phyloP scores from a whole-genome alignment of 345 rosid genomes.

The Punica granatum region DNA sequence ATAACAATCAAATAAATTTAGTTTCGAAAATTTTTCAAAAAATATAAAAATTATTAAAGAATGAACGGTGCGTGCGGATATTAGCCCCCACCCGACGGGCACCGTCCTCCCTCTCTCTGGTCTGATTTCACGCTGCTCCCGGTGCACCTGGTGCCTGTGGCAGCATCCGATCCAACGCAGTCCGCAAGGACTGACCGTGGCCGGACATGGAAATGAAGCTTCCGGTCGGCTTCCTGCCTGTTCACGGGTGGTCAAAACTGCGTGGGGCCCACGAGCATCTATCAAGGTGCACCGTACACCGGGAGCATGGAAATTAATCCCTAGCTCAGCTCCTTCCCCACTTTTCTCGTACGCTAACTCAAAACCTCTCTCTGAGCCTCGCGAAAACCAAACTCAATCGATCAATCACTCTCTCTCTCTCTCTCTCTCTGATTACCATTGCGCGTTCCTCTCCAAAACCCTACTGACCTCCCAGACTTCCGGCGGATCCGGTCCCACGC shows the following conservation, averaged over 20 bases:
- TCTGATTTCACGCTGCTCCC: neutral
- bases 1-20: neutral
- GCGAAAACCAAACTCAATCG: neutral
- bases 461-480: constrained; percentile 10
- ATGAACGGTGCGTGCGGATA: neutral
- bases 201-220: neutral
- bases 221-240: no score
- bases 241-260: neutral
- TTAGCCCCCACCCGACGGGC: neutral
- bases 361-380: neutral
- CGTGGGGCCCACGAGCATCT: no score
- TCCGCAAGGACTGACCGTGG: neutral
- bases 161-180: neutral
- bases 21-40: no score
- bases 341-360: neutral
- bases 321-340: neutral
- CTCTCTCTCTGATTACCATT: neutral
- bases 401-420: neutral
- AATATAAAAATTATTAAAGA: neutral
- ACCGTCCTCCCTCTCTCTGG: neutral
- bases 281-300: neutral
- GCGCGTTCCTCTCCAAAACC: constrained; percentile 9
- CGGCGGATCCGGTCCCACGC: neutral
- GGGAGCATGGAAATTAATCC: neutral
- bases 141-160: neutral